Evolutionary conservation across 1,284 basidiomycete genomes (phyloP), one percentile per base, ranked within the genome.

Genomic region (Psilocybe mexicana): DNA sequence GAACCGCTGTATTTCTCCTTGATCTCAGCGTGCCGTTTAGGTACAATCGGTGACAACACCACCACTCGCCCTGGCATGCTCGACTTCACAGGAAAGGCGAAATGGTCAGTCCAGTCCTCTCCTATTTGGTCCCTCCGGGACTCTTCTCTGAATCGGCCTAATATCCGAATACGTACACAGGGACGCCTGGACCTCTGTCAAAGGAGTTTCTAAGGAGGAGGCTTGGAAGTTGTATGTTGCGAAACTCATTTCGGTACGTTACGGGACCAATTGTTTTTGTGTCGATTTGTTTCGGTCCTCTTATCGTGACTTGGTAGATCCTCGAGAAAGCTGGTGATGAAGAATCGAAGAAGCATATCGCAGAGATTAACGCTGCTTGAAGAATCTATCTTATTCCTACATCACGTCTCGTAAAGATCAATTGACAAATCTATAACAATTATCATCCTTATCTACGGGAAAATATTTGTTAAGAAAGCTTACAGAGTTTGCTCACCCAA

Each of bases 151-250:
- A 18, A 18, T 18, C 18, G 24, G 35, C 47, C 54, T 25, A 54
- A 55, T 36, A 56, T 61, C 45, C 54, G 58, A 35, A 55, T 40
- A 2, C 26, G 1, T 23, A 14, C 38, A 38, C 65, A 91, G 92
- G 92, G 86, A 93, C 70, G 94, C 94, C n/a, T 96, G 93, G 92
- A 83, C 87, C 46, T 71, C 68, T n/a, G 80, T 90, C 61, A 82
- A 94, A 74, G 93, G 88, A 35, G 83, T 75, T 40, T 79, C 83
- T 53, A 82, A 84, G 73, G 90, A 93, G 67, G 86, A 87, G 0
- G 92, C 92, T 12, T 75, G 81, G 74, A 70, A 73, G 52, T 78
- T 83, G 68, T 96, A 96, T 68, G 90, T 95, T 59, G 80, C 84
- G 57, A 83, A 85, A 64, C 80, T 96, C 63, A 65, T 88, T 63